A percentile compares a stretch with the other conserved stretches of the same genome.
Evolutionary conservation across 768 basidiomycete genomes (phyloP).

Genomic region (Suillus variegatus): DNA sequence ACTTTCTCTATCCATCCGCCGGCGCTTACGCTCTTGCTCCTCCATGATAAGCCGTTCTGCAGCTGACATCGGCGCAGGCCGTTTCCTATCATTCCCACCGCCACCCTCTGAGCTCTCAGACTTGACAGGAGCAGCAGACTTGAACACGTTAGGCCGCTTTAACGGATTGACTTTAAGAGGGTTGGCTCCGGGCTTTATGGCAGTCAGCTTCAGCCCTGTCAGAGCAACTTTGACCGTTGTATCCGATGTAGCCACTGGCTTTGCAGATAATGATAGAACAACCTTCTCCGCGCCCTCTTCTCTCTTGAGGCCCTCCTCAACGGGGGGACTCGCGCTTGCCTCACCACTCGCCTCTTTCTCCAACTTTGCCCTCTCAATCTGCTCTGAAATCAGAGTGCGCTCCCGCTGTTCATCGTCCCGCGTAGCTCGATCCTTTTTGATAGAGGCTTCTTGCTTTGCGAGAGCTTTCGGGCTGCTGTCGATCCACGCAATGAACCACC

Average conservation of each 20-base stretch:
- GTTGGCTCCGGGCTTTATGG: slow-evolving; percentile 44
- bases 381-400: slow-evolving; percentile 83
- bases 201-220: slow-evolving; percentile 60
- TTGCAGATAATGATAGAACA: slow-evolving; percentile 69
- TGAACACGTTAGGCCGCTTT: slow-evolving; percentile 78
- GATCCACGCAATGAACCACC: slow-evolving; percentile 97
- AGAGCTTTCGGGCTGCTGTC: slow-evolving; percentile 95
- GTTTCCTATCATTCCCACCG: slow-evolving; percentile 56
- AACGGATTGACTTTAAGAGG: slow-evolving; percentile 68
- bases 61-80: slow-evolving; percentile 68
- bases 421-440: slow-evolving; percentile 91
- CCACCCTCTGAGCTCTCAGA: slow-evolving; percentile 31
- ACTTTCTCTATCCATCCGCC: slow-evolving; percentile 63
- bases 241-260: slow-evolving; percentile 39
- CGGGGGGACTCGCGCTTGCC: slow-evolving; percentile 38
- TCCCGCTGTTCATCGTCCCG: slow-evolving; percentile 96
- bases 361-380: slow-evolving; percentile 83
- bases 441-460: slow-evolving; percentile 81
- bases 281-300: slow-evolving; percentile 75
- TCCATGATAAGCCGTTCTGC: slow-evolving; percentile 87
- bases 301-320: slow-evolving; percentile 66
- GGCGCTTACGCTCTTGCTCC: slow-evolving; percentile 87
- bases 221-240: slow-evolving; percentile 33
- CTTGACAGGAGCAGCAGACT: slow-evolving; percentile 43
- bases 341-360: slow-evolving; percentile 42